These are phyloP conservation scores for Pseudophaeomoniella oleicola DNA, from an alignment of 2,329 filamentous ascomycete genomes.

Conservation along the genomic window DNA sequence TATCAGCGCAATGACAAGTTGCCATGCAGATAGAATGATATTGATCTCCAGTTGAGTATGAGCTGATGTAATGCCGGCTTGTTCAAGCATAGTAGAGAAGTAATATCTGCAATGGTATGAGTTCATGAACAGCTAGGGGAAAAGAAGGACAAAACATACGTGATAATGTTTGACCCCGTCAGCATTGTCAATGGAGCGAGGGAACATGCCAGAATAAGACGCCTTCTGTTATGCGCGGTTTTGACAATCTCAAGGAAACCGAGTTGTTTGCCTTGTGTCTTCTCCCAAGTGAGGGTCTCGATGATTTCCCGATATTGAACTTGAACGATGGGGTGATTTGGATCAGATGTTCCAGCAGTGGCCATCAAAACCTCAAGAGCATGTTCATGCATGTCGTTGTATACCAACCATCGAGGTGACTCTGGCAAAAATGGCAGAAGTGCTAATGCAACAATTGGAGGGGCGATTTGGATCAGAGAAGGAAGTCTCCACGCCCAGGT, in stretches of 20 bases:
- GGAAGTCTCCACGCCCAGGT: conserved; percentile 1
- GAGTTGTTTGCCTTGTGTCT: conserved; percentile 1
- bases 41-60: conserved; percentile 26
- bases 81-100: not conserved
- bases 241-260: not conserved
- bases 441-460: not conserved
- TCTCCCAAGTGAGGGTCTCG: not conserved
- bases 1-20: conserved; percentile 9
- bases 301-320: not conserved
- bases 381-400: conserved; percentile 24
- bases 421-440: conserved; percentile 1
- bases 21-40: conserved; percentile 11
- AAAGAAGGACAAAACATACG: conserved; percentile 30
- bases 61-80: conserved; percentile 15
- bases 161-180: conserved; percentile 25
- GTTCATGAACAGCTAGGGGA: conserved; percentile 3
- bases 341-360: conserved; percentile 15
- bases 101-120: not conserved
- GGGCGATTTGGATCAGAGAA: not conserved
- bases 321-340: not conserved
- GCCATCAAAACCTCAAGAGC: conserved; percentile 1
- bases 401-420: conserved; percentile 7
- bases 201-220: conserved; percentile 5
- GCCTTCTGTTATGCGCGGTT: conserved; percentile 3
- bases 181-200: conserved; percentile 8